Evolutionary conservation across 164 flowering plant genomes (phyloP).

Genomic region (Santalum album): DNA sequence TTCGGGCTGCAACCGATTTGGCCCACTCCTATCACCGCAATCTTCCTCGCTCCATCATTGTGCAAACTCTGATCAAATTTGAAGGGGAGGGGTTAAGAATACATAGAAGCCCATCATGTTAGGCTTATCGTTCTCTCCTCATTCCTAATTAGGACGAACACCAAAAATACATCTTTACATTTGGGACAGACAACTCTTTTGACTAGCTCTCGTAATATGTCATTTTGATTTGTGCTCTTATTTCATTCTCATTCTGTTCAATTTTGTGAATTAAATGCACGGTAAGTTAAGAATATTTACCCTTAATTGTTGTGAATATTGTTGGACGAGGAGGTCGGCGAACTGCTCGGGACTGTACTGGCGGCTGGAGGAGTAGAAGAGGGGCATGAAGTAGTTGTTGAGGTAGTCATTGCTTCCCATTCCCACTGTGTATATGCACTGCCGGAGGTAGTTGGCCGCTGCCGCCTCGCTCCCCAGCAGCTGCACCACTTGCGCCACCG

Average conservation of each 20-base stretch:
- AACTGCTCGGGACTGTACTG: conserved; percentile 55
- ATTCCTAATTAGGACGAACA: no score
- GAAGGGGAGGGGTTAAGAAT: no score
- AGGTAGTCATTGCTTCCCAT: conserved; percentile 64
- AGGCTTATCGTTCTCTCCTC: no score
- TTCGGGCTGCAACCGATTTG: conserved; percentile 72
- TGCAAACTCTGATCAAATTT: conserved; percentile 67
- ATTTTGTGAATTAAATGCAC: no score
- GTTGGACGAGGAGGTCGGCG: conserved; percentile 54
- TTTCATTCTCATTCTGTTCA: no score
- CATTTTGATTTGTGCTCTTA: no score
- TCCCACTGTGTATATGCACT: conserved; percentile 49
- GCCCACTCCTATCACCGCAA: conserved; percentile 67
- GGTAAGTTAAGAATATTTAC: conserved; percentile 12
- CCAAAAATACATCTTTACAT: no score
- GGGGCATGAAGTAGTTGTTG: conserved; percentile 64
- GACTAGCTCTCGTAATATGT: no score
- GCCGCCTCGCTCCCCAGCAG: conserved; percentile 38
- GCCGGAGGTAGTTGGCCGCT: conserved; percentile 50
- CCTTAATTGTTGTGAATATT: conserved; percentile 42
- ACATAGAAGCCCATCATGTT: no score
- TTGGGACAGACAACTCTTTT: no score
- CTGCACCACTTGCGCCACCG: conserved; percentile 35
- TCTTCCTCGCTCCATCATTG: conserved; percentile 72
- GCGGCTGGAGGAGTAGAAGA: conserved; percentile 37